Evolutionary conservation across 148 eudicot genomes (phyloP).

Genomic region (Nepenthes mirabilis): DNA sequence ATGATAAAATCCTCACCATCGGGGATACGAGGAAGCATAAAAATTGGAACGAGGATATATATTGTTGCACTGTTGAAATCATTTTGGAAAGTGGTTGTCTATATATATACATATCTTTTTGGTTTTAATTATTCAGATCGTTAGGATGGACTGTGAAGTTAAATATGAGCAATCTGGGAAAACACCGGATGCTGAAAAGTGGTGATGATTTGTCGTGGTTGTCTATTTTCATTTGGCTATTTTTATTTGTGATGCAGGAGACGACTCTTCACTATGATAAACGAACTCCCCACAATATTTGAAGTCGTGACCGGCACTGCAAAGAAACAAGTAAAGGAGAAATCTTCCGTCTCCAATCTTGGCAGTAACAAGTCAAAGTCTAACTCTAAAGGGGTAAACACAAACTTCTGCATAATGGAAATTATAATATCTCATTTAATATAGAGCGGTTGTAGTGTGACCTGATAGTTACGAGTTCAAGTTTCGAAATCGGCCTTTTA

Average conservation of each 20-base stretch:
- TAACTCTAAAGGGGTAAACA: slow-evolving; percentile 48
- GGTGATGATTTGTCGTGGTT: neutral
- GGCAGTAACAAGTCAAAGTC: slow-evolving; percentile 74
- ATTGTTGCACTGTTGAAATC: no score
- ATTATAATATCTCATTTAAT: neutral
- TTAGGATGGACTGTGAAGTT: no score
- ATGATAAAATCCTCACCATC: no score
- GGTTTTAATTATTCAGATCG: no score
- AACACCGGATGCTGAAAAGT: neutral
- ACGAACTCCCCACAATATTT: slow-evolving; percentile 73
- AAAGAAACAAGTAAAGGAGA: slow-evolving; percentile 67
- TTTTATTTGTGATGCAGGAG: slow-evolving; percentile 40
- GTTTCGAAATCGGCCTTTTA: no score
- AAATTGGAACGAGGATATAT: no score
- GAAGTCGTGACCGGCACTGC: slow-evolving; percentile 76
- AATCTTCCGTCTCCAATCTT: slow-evolving; percentile 43
- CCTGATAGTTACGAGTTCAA: no score
- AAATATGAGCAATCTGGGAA: no score
- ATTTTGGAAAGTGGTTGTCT: no score
- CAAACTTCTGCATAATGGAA: neutral
- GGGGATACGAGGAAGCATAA: no score
- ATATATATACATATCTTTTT: no score
- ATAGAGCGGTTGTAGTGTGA: neutral
- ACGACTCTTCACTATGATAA: slow-evolving; percentile 77
- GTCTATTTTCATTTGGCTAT: neutral